Conservation (phyloP, 352 stramenopile species). For the Globisporangium splendens region DNA sequence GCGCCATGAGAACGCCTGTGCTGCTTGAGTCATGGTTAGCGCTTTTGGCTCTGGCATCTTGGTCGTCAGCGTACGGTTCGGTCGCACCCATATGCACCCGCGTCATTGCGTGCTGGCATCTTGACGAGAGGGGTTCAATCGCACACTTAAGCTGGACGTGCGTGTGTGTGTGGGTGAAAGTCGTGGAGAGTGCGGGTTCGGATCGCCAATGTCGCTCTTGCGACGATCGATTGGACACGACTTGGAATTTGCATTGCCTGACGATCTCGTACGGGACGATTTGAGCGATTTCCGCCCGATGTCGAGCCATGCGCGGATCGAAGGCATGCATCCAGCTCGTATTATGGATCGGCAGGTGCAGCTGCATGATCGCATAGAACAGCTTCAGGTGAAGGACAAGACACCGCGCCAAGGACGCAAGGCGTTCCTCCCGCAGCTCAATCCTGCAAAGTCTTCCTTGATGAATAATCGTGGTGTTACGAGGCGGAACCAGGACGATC, state of each 20-base stretch:
- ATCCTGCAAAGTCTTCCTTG: conserved; percentile 15
- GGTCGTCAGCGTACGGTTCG: no score
- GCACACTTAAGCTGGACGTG: no score
- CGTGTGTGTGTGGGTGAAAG: no score
- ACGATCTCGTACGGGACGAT: background rate
- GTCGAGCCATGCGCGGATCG: conserved; percentile 28
- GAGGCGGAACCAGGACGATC: background rate
- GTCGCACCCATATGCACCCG: no score
- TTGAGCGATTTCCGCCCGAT: conserved; percentile 14
- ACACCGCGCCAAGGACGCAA: conserved; percentile 9
- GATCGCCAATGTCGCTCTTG: conserved; percentile 12
- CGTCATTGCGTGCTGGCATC: no score
- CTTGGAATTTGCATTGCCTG: background rate
- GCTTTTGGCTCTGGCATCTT: no score
- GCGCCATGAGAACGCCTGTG: no score
- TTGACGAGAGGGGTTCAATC: no score
- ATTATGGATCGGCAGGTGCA: no score
- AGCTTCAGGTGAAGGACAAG: background rate
- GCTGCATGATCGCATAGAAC: no score
- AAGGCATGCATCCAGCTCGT: conserved; percentile 5
- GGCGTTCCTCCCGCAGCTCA: conserved; percentile 21
- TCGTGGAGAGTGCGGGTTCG: no score
- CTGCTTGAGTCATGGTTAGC: no score
- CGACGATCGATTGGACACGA: conserved; percentile 13
- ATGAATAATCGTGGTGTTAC: conserved; percentile 6